Conservation (phyloP, 306 rosid genomes). For the Dalbergia cochinchinensis region DNA sequence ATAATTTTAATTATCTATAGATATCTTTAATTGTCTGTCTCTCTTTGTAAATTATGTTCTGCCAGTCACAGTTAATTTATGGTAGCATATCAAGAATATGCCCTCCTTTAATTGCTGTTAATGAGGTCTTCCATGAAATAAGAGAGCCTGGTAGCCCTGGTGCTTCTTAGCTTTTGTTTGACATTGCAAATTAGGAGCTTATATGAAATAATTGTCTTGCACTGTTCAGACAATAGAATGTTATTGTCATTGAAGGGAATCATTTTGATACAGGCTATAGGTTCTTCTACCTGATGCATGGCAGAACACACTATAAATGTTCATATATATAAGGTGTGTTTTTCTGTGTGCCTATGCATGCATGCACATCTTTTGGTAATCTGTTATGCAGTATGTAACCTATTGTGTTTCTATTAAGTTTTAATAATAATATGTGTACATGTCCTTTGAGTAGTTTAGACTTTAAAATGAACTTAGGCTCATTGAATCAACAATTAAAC, state of each 20-base stretch:
- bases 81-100: background rate
- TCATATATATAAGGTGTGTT: background rate
- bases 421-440: background rate
- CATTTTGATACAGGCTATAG: background rate
- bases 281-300: conserved; percentile 3
- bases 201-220: background rate
- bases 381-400: background rate
- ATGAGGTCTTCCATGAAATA: background rate
- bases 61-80: background rate
- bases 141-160: background rate
- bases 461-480: too few species aligned
- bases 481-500: background rate
- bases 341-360: background rate
- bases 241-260: background rate
- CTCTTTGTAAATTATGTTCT: background rate
- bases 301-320: background rate
- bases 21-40: conserved; percentile 10
- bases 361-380: background rate
- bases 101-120: background rate
- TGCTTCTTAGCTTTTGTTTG: background rate
- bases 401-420: background rate
- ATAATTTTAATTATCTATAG: background rate
- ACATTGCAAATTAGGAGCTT: conserved; percentile 7
- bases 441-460: too few species aligned
- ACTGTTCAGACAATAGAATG: background rate